Base-by-base conservation (phyloP, 2,329 filamentous ascomycete species). In the Ustulina deusta region DNA sequence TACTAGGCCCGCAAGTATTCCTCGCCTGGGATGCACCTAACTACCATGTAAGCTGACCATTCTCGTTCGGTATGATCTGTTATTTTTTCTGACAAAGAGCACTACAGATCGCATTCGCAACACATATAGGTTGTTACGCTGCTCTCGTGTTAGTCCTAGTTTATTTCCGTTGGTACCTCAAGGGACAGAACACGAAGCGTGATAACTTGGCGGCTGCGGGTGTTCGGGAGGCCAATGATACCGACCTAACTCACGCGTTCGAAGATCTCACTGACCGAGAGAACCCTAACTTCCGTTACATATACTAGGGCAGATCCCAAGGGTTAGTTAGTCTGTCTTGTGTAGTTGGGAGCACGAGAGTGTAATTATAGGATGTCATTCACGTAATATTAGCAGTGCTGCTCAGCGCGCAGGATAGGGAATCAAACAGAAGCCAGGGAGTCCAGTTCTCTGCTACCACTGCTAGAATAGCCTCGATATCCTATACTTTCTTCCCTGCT, bases 111-210 rank as follows among this genome's bases (percentile, higher is more conserved):
- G 91, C 91, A 1, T 91, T 92, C 67, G 83, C 88, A 6, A 90
- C 89, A 0, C 90, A 93, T 73, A 81, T 93, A 9, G 90, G 87
- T 15, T 93, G 91, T 79, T 93, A 93, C 76, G 79, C 82, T 0
- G 79, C 87, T 32, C 82, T 92, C 27, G 86, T 90, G 0, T 32
- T 88, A 3, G 83, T 88, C 4, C 84, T 91, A 22, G 59, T 88
- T 2, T 83, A 80, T 68, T 81, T 92, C 72, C 81, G 90, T 25
- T 89, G 85, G 79, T 84, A 90, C 67, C 82, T 91, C 17, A 79
- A 74, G 7, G 73, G 79, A 1, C 81, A 90, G 79, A 92, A 92
- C 72, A 86, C 70, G 70, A 75, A 72, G 56, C 73, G 76, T 1
- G 76, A 78, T 55, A 52, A 68, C 11, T 54, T 78, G 48, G 77